These are phyloP conservation scores for Prunella vulgaris DNA, from an alignment of 257 asterid species.

Conservation along the genomic window DNA sequence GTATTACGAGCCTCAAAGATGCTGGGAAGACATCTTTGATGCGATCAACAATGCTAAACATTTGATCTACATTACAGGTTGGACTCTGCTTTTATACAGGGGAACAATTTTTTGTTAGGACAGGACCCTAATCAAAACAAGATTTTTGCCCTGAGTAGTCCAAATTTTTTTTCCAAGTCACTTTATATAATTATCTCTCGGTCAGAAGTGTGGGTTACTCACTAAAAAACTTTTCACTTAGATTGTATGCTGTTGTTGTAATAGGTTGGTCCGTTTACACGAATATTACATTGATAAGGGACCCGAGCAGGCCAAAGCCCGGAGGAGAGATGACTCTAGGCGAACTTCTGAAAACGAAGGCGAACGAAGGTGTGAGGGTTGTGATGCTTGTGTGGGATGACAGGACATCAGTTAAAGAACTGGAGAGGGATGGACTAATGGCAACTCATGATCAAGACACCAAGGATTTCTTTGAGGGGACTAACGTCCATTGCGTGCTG, in stretches of 20 bases:
- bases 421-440: conserved; percentile 73
- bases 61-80: conserved; percentile 75
- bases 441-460: conserved; percentile 87
- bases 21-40: conserved; percentile 83
- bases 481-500: conserved; percentile 61
- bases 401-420: conserved; percentile 44
- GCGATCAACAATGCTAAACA: conserved; percentile 57
- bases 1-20: conserved; percentile 43
- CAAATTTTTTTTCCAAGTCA: too few species aligned
- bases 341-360: conserved; percentile 63
- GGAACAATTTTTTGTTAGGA: background rate
- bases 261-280: conserved; percentile 83
- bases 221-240: too few species aligned
- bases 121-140: background rate
- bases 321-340: conserved; percentile 61
- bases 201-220: too few species aligned
- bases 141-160: too few species aligned
- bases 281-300: conserved; percentile 53
- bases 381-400: conserved; percentile 89
- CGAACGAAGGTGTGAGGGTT: conserved; percentile 71
- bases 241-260: conserved; percentile 2
- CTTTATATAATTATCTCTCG: too few species aligned
- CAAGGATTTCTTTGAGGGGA: conserved; percentile 39
- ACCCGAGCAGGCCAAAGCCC: conserved; percentile 42
- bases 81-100: conserved; percentile 33